Evolutionary conservation across 495 filamentous ascomycete species (phyloP).

Genomic region (Penicillium odoratum): DNA sequence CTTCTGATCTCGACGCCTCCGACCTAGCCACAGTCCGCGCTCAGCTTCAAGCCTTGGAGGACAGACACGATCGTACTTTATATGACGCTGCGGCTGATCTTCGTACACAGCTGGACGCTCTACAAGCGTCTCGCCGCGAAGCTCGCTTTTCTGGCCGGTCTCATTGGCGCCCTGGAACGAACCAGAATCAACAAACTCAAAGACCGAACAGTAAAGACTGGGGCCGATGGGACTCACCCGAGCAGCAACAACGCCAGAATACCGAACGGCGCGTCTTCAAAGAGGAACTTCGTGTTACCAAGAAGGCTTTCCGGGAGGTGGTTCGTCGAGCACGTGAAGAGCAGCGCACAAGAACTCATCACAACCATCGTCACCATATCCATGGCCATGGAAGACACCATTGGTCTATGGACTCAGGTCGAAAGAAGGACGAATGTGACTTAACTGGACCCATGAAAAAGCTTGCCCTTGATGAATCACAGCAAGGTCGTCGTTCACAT

Average conservation of each 20-base stretch:
- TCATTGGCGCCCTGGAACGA: slow-evolving; percentile 29
- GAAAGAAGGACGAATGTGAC: background rate
- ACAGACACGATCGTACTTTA: slow-evolving; percentile 42
- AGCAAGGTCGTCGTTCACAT: background rate
- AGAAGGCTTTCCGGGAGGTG: slow-evolving; percentile 43
- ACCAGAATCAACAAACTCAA: slow-evolving; percentile 5
- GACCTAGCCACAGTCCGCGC: slow-evolving; percentile 43
- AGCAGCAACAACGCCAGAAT: slow-evolving; percentile 34
- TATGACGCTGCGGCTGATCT: slow-evolving; percentile 43
- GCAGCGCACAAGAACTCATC: slow-evolving; percentile 31
- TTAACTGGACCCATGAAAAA: slow-evolving; percentile 11
- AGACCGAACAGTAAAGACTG: slow-evolving; percentile 23
- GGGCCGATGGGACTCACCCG: slow-evolving; percentile 45
- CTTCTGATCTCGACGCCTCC: slow-evolving; percentile 41
- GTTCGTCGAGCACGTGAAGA: slow-evolving; percentile 42
- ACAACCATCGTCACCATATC: slow-evolving; percentile 25
- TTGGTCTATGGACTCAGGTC: slow-evolving; percentile 1
- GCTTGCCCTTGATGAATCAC: slow-evolving; percentile 16
- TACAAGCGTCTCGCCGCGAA: slow-evolving; percentile 42
- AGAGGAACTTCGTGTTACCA: slow-evolving; percentile 40
- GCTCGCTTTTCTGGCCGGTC: slow-evolving; percentile 24
- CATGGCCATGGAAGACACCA: slow-evolving; percentile 17
- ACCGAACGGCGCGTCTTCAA: slow-evolving; percentile 36
- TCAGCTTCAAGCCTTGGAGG: slow-evolving; percentile 40
- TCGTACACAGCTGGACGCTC: slow-evolving; percentile 35